Conservation (phyloP, 805 yeast species). For the Candida peoriensis region DNA sequence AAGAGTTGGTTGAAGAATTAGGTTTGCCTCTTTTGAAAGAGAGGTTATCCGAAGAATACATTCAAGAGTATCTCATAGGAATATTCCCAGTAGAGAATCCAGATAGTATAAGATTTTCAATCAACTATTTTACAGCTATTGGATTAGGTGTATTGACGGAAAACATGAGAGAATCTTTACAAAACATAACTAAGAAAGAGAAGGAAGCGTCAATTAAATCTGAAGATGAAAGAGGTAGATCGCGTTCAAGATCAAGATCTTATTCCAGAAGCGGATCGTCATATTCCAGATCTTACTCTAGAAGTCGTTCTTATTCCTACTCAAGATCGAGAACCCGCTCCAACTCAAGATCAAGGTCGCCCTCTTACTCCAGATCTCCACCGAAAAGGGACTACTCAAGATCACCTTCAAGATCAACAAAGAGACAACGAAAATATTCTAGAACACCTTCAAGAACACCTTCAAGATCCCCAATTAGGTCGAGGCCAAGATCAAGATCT, state of each 20-base stretch:
- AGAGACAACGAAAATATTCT: constrained; percentile 12
- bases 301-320: constrained; percentile 10
- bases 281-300: constrained; percentile 10
- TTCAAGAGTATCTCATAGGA: constrained; percentile 45
- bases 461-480: neutral
- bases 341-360: constrained; percentile 16
- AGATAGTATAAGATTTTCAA: constrained; percentile 65
- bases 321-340: constrained; percentile 15
- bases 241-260: constrained; percentile 22
- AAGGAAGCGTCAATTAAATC: constrained; percentile 8
- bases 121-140: constrained; percentile 90
- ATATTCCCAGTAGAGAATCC: constrained; percentile 57
- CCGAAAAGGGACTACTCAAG: constrained; percentile 5
- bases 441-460: constrained; percentile 22
- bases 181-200: constrained; percentile 24
- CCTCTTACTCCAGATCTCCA: constrained; percentile 15
- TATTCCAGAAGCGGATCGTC: constrained; percentile 11
- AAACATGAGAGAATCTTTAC: constrained; percentile 59
- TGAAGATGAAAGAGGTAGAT: constrained; percentile 16
- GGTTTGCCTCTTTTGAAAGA: constrained; percentile 50
- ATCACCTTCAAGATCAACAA: constrained; percentile 8
- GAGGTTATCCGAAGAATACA: constrained; percentile 48
- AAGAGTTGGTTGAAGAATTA: constrained; percentile 71
- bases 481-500: constrained; percentile 13
- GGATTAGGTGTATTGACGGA: constrained; percentile 84